Conservation (phyloP, 2,329 filamentous ascomycete genomes). For the Trichoderma arundinaceum region DNA sequence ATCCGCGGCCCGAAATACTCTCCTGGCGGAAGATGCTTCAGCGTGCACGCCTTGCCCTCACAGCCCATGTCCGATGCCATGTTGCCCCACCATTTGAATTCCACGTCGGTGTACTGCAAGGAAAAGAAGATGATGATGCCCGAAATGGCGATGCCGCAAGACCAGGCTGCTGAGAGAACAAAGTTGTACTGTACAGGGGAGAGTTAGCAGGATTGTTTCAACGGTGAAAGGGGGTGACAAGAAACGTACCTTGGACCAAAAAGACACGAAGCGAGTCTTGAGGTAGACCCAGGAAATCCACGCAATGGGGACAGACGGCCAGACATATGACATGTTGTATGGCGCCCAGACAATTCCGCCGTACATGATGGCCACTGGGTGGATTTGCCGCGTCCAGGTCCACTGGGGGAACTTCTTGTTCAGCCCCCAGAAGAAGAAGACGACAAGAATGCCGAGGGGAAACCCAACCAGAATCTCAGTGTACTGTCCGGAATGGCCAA, state of each 20-base stretch:
- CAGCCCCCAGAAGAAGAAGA: conserved; percentile 49
- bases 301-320: conserved; percentile 58
- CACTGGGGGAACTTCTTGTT: conserved; percentile 50
- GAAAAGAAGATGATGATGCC: conserved; percentile 61
- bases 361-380: conserved; percentile 55
- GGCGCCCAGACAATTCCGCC: conserved; percentile 55
- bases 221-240: background rate
- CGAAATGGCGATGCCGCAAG: conserved; percentile 56
- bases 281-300: conserved; percentile 60
- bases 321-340: conserved; percentile 59
- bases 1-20: conserved; percentile 50
- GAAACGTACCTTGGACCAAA: conserved; percentile 56
- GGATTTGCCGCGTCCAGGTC: conserved; percentile 52
- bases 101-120: conserved; percentile 51
- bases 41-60: conserved; percentile 49
- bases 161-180: conserved; percentile 58
- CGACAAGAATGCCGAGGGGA: conserved; percentile 54
- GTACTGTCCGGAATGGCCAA: conserved; percentile 56
- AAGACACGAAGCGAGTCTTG: conserved; percentile 54
- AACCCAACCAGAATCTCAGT: conserved; percentile 56
- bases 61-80: conserved; percentile 49
- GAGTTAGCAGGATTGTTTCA: background rate
- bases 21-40: conserved; percentile 43
- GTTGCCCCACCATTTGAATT: conserved; percentile 59
- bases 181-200: conserved; percentile 56